Conservation (phyloP, 78 protist species). For the Tieghemostelium lacteum region DNA sequence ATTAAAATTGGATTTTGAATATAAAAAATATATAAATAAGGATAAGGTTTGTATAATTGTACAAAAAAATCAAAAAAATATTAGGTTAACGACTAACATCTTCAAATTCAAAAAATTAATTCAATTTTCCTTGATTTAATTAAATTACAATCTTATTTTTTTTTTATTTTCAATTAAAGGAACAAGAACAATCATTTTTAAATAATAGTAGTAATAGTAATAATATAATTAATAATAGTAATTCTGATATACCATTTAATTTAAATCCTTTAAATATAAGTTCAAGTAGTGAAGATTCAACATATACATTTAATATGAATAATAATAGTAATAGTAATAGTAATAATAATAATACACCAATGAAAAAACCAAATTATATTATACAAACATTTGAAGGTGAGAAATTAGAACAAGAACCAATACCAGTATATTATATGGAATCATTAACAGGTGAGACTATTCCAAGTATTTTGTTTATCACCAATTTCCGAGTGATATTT, state of each 20-base stretch:
- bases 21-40: slow-evolving; percentile 29
- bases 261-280: no score
- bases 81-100: no score
- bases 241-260: not conserved
- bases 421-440: slow-evolving; percentile 61
- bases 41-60: not conserved
- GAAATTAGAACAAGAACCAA: slow-evolving; percentile 13
- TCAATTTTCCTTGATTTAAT: no score
- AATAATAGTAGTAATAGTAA: not conserved
- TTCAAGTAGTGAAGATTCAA: no score
- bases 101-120: no score
- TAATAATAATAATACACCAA: not conserved
- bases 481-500: slow-evolving; percentile 23
- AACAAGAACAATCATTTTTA: no score
- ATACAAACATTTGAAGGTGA: slow-evolving; percentile 48
- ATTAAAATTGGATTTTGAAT: slow-evolving; percentile 24
- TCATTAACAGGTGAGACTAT: slow-evolving; percentile 17
- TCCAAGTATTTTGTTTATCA: slow-evolving; percentile 18
- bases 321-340: not conserved
- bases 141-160: no score
- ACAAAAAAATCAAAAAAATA: no score
- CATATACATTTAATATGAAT: not conserved
- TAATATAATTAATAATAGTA: slow-evolving; percentile 5
- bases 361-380: not conserved
- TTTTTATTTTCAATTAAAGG: not conserved